Base-by-base conservation (phyloP, 106 monocot species). In the Allium cepa region DNA sequence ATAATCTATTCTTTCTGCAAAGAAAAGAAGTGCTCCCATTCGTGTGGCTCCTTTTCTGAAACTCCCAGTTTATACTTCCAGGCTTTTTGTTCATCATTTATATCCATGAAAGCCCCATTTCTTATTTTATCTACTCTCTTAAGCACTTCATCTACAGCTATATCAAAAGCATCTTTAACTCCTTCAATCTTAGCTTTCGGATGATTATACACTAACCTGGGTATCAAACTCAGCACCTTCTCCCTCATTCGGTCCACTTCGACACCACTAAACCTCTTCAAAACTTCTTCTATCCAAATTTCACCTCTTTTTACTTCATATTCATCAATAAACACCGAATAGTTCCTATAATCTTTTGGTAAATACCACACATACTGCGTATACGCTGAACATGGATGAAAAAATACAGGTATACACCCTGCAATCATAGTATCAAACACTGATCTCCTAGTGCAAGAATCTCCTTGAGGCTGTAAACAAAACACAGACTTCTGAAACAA, bases 351-450 rank as follows among this genome's bases (percentile, higher is more conserved):
- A 8, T 1, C 9, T 2, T 7, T 57, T 26, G 51, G 69, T 14
- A 97, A 26, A 69, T 72, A 89, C 92, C 86, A 89, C 48, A 45
- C 58, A 77, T 97, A 92, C 84, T 92, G 92, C 47, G 50, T 60
- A 75, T 88, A 78, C 17, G 86, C 89, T 63, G 81, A 92, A 63
- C 84, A 57, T 68, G 69, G 51, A 88, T 88, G 92, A 75, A 97
- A 97, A 36, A 97, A 61, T 50, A 97, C 96, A 47, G 96, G 96
- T 46, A 97, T 84, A 45, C 82, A 83, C 47, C 96, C 96, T n/a
- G 96, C 96, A 17, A 97, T 59, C 81, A 97, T 89, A 82, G 92
- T 89, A 50, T 97, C 96, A 72, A 97, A 97, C 75, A 88, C 72
- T 7, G 96, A 97, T 51, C 96, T 66, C 66, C 96, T 62, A 47